Evolutionary conservation across 1,139 yeast genomes (phyloP), one percentile per base, ranked within the genome.

Genomic region (Barnettozyma hawaiiensis): DNA sequence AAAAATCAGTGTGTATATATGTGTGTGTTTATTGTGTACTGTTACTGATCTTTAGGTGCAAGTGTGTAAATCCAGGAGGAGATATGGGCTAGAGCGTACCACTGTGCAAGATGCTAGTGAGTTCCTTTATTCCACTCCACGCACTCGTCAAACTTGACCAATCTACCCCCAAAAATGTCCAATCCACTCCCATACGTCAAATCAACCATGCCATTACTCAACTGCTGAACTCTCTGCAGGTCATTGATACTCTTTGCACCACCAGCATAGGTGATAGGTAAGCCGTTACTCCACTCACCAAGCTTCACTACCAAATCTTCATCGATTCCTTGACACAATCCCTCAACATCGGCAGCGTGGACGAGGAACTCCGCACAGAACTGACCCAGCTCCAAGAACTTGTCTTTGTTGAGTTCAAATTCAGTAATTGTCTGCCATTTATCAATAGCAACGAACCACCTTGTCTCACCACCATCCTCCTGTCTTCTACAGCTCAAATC

Each of bases 301-400:
- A 92, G 68, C 44, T 73, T 74, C 21, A 50, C 47, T 5, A 92
- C 97, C 42, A 92, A 69, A 16, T 79, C 73, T 55, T 80, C 80
- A 57, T 92, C 98, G 35, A 92, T 85, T 1, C 99, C 99, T 35
- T 78, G 75, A 61, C 98, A 92, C 21, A 92, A 70, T 0, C 99
- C 99, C 63, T 92, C 99, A 3, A 92, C 97, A 61, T 92, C 98
- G 0, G 98, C 99, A 4, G 98, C 98, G 64, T 92, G 99, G 21
- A 92, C 81, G 46, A 92, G 67, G 57, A 90, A 85, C 63, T 92
- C 98, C 49, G 78, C 75, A 57, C 97, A 86, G 61, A 82, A 85
- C 40, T 69, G 45, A 12, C 83, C 66, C 29, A 92, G 71, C 43
- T 63, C 49, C 5, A 54, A 60, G 44, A 92, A 71, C 24, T 85